These are phyloP conservation scores for Sphaerulina vaccinii DNA, from an alignment of 2,329 filamentous ascomycete species.

Conservation along the genomic window DNA sequence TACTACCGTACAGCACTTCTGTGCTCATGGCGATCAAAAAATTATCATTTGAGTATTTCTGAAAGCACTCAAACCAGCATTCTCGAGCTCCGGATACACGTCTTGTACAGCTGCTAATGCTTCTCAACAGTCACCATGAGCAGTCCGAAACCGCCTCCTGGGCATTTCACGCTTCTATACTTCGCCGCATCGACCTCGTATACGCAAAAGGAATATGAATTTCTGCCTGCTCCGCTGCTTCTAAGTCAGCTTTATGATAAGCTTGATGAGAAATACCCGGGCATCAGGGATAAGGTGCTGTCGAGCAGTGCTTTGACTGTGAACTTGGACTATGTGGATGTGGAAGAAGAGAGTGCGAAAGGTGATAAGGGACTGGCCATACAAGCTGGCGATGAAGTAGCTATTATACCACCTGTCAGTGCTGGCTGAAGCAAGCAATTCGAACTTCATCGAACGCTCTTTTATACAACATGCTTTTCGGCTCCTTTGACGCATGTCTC, in stretches of 20 bases:
- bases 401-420: conserved; percentile 84
- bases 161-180: conserved; percentile 78
- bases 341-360: conserved; percentile 51
- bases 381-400: conserved; percentile 75
- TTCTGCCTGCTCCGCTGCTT: conserved; percentile 64
- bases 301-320: conserved; percentile 73
- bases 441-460: too few relatives aligned
- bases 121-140: conserved; percentile 36
- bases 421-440: conserved; percentile 75
- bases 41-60: conserved; percentile 17
- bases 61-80: not conserved
- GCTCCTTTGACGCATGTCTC: too few relatives aligned
- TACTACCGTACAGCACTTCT: conserved; percentile 14
- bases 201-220: conserved; percentile 66
- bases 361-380: conserved; percentile 53
- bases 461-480: too few relatives aligned
- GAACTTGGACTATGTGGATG: conserved; percentile 77
- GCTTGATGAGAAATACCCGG: conserved; percentile 68
- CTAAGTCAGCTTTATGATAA: conserved; percentile 62
- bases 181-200: conserved; percentile 74
- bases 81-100: not conserved
- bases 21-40: conserved; percentile 16
- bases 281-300: conserved; percentile 67
- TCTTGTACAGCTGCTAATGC: conserved; percentile 1
- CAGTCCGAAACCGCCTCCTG: conserved; percentile 52